These are phyloP conservation scores for Botrytis medusae DNA, from an alignment of 2,329 filamentous ascomycete genomes.

Conservation along the genomic window DNA sequence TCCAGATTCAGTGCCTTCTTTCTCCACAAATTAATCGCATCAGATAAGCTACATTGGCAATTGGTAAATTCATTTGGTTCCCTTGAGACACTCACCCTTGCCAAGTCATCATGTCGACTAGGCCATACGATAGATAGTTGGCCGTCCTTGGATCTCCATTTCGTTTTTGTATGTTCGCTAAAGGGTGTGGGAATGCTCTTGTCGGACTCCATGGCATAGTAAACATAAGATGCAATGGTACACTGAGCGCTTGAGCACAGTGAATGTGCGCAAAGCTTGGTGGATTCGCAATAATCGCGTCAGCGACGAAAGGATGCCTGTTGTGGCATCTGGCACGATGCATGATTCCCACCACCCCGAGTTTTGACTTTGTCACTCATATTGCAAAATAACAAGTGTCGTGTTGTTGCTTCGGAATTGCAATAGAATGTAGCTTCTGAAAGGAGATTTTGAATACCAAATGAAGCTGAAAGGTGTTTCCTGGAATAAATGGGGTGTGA, in stretches of 20 bases:
- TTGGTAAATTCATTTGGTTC: neutral
- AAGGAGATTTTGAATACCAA: too few relatives aligned
- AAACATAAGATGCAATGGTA: neutral
- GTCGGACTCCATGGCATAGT: conserved; percentile 3
- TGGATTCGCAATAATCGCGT: neutral
- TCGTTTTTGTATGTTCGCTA: neutral
- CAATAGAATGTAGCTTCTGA: too few relatives aligned
- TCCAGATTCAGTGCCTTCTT: neutral
- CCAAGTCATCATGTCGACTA: neutral
- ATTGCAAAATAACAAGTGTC: too few relatives aligned
- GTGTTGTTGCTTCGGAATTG: too few relatives aligned
- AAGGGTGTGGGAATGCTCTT: neutral
- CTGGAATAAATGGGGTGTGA: too few relatives aligned
- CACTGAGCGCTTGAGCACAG: neutral
- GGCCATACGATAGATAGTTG: neutral
- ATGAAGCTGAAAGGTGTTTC: too few relatives aligned
- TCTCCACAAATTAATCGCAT: neutral
- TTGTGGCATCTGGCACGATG: neutral
- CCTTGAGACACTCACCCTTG: neutral
- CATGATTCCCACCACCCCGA: neutral
- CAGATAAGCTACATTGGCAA: neutral
- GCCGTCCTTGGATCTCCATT: neutral
- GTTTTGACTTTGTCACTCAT: too few relatives aligned
- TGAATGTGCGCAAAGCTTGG: neutral
- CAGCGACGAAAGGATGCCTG: neutral